Evolutionary conservation across 371 early-diverging fungal species (phyloP), one percentile per base, ranked within the genome.

Genomic region (Gilbertella persicaria): DNA sequence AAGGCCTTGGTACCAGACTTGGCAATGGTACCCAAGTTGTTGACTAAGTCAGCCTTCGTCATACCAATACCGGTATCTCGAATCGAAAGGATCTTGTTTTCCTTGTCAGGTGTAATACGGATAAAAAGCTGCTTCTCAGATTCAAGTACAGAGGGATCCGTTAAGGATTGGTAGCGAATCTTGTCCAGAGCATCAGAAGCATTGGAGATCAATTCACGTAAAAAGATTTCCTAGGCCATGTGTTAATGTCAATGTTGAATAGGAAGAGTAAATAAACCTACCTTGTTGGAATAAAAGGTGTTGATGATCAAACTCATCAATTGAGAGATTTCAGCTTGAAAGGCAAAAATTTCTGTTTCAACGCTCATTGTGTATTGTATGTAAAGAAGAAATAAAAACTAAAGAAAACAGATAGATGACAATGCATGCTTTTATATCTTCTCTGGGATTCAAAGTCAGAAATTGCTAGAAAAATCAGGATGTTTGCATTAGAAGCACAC

Each of bases 321-420:
- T 88, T 93, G 92, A 82, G 87, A 85, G 65, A 92, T 88, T 79
- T 92, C 93, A 86, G 92, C 92, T 83, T 97, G 95, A 84, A 95
- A 94, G 50, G 87, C 85, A 64, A 89, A 90, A 37, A 87, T 86
- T 62, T 90, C 89, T 14, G 75, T 60, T 55, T 73, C 77, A 36
- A 59, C 63, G 41, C 61, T 45, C 66, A 68, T 68, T 5, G 8
- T 26, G 2, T 41, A 28, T 40, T 48, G 23, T 17, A 13, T 4
- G 16, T 12, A 33, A 4, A 48, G 16, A 19, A 50, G 44, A n/a
- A n/a, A n/a, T 28, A 46, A 38, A 24, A 51, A 58, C 35, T 17
- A 36, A 53, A 41, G 26, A 43, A 54, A 38, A 51, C 14, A 44
- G 20, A 30, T 24, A 29, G 3, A 17, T 9, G 5, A 2, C 20